These are phyloP conservation scores for Pyrrhoderma lamaoense DNA, from an alignment of 1,284 basidiomycete species.

Conservation along the genomic window DNA sequence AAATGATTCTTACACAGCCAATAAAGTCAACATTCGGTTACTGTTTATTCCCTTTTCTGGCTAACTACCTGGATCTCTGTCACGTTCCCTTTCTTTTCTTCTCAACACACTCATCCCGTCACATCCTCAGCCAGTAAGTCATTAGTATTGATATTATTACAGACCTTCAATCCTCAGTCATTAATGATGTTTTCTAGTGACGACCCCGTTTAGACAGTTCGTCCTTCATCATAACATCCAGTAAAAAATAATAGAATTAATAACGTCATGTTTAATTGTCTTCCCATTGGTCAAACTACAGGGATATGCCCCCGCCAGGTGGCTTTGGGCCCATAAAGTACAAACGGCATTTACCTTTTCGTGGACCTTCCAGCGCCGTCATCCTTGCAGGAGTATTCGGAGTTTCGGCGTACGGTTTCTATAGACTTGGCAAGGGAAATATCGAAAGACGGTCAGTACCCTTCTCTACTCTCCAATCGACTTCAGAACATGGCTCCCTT, in stretches of 20 bases:
- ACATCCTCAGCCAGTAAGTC: slow-evolving; percentile 1
- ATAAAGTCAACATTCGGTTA: too few species aligned
- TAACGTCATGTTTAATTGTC: too few species aligned
- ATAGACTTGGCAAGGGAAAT: slow-evolving; percentile 84
- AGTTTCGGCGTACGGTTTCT: slow-evolving; percentile 91
- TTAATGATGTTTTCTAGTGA: neutral
- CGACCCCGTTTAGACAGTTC: too few species aligned
- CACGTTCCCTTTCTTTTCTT: too few species aligned
- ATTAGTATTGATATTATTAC: neutral
- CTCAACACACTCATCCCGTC: too few species aligned
- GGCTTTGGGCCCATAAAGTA: slow-evolving; percentile 93
- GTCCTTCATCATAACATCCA: too few species aligned
- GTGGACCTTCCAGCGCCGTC: slow-evolving; percentile 83
- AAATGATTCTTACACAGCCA: too few species aligned
- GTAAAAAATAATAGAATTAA: too few species aligned
- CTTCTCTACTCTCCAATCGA: neutral
- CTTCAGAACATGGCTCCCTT: too few species aligned
- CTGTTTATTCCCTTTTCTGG: too few species aligned
- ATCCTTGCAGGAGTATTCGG: slow-evolving; percentile 82
- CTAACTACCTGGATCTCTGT: too few species aligned
- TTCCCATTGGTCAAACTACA: slow-evolving; percentile 28
- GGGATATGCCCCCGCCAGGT: slow-evolving; percentile 93
- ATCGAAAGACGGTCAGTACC: slow-evolving; percentile 82
- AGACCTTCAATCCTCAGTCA: neutral
- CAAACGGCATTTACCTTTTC: slow-evolving; percentile 91